Percentiles rank a stretch among this genome's conserved stretches.
phyloP scores from a whole-genome alignment of 2,329 filamentous ascomycete genomes.

The Pseudocercospora crystallina region DNA sequence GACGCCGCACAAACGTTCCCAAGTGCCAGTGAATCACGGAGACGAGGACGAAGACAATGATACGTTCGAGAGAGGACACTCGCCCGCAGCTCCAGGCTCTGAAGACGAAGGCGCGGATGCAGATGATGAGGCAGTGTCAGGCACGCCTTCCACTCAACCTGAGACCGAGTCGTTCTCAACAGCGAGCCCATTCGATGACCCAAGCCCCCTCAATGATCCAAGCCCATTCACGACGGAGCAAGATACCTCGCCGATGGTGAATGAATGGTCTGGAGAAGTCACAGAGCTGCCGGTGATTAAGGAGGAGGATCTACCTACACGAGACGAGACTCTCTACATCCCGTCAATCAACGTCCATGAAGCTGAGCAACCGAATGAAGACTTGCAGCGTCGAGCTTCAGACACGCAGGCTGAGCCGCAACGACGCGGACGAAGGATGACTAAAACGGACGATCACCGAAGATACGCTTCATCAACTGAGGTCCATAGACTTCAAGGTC shows the following conservation, averaged over 20 bases:
- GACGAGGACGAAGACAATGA: no score
- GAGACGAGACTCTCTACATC: background rate
- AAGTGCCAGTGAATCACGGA: no score
- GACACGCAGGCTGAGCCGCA: background rate
- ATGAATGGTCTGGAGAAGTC: constrained; percentile 3
- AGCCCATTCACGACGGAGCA: background rate
- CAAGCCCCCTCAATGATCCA: background rate
- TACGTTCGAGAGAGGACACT: no score
- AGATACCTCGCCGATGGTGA: constrained; percentile 2
- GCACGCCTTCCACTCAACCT: no score
- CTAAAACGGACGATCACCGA: constrained; percentile 13
- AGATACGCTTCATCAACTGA: constrained; percentile 21
- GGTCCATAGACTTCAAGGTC: constrained; percentile 12
- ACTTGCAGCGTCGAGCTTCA: background rate
- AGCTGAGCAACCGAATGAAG: background rate
- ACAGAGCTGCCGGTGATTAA: background rate
- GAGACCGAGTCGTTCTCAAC: no score
- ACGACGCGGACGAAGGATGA: constrained; percentile 11
- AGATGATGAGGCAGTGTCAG: background rate
- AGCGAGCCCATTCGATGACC: background rate
- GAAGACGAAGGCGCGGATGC: background rate
- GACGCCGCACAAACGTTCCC: no score
- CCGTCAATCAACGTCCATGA: background rate
- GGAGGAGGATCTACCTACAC: background rate
- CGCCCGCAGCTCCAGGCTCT: no score